Conservation (phyloP, 306 rosid genomes). For the Vigna reflexopilosa region DNA sequence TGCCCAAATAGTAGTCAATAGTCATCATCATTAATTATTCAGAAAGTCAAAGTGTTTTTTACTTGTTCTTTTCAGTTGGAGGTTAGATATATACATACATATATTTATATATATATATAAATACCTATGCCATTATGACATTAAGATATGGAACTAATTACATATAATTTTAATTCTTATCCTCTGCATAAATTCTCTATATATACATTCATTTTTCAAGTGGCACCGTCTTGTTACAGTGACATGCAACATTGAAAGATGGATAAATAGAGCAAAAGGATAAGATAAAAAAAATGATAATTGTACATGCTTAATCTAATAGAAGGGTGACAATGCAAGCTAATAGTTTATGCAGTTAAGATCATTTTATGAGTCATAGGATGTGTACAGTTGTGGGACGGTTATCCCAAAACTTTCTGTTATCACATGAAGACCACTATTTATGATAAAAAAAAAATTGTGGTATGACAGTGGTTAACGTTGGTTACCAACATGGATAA, state of each 20-base stretch:
- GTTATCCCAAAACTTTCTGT: constrained; percentile 17
- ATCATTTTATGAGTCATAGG: constrained; percentile 27
- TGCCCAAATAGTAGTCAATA: constrained; percentile 21
- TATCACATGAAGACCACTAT: constrained; percentile 38
- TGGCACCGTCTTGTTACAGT: not conserved
- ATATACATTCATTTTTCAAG: not conserved
- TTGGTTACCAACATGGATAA: constrained; percentile 9
- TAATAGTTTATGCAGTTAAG: constrained; percentile 21
- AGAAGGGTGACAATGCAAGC: not conserved
- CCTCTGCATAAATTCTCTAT: not conserved
- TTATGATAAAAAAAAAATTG: not conserved
- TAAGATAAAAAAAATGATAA: not conserved
- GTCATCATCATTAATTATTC: constrained; percentile 22
- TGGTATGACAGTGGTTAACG: constrained; percentile 9
- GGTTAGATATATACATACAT: not conserved
- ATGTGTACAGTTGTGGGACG: constrained; percentile 46
- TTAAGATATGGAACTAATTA: not conserved
- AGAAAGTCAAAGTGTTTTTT: constrained; percentile 35
- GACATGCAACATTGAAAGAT: constrained; percentile 10
- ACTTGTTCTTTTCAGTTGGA: constrained; percentile 14
- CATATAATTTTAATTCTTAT: constrained; percentile 23
- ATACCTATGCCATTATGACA: not conserved
- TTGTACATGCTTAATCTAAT: not conserved
- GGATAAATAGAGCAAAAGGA: constrained; percentile 2
- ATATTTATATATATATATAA: too few relatives aligned